A percentile compares a stretch with the other conserved stretches of the same genome.
Evolutionary conservation across 208 protist species (phyloP).

Genomic region (Wallacemonas rigidus): DNA sequence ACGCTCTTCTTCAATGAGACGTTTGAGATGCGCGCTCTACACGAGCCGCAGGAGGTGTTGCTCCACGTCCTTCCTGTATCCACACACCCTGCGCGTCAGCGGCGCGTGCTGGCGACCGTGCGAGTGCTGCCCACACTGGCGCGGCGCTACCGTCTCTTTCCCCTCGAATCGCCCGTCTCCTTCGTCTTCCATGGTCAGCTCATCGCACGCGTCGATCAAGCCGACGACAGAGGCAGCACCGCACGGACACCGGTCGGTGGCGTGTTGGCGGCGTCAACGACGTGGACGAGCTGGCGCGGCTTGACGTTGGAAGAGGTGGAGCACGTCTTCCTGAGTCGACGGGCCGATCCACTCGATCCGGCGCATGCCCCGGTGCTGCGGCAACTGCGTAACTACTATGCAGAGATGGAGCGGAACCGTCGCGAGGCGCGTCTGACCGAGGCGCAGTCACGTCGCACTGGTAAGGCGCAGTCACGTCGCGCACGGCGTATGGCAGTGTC

Average conservation of each 20-base stretch:
- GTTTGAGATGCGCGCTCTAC: conserved; percentile 70
- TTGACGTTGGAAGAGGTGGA: conserved; percentile 67
- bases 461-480: background rate
- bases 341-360: conserved; percentile 72
- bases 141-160: conserved; percentile 52
- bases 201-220: conserved; percentile 17
- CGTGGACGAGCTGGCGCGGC: conserved; percentile 67
- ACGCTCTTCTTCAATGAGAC: conserved; percentile 80
- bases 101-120: conserved; percentile 59
- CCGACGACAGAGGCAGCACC: conserved; percentile 8
- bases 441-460: background rate
- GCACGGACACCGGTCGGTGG: conserved; percentile 32
- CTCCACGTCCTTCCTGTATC: conserved; percentile 74
- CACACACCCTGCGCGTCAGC: conserved; percentile 17
- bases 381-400: conserved; percentile 60
- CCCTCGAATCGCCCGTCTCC: conserved; percentile 60
- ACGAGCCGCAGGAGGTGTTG: conserved; percentile 74
- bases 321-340: conserved; percentile 52
- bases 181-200: conserved; percentile 52
- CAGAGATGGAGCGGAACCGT: conserved; percentile 25
- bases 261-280: conserved; percentile 62
- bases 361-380: conserved; percentile 57
- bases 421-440: background rate
- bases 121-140: conserved; percentile 54
- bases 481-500: conserved; percentile 3